Percentiles rank a stretch among this genome's conserved stretches.
phyloP scores from a whole-genome alignment of 805 yeast genomes.

The Pichia nakasei region DNA sequence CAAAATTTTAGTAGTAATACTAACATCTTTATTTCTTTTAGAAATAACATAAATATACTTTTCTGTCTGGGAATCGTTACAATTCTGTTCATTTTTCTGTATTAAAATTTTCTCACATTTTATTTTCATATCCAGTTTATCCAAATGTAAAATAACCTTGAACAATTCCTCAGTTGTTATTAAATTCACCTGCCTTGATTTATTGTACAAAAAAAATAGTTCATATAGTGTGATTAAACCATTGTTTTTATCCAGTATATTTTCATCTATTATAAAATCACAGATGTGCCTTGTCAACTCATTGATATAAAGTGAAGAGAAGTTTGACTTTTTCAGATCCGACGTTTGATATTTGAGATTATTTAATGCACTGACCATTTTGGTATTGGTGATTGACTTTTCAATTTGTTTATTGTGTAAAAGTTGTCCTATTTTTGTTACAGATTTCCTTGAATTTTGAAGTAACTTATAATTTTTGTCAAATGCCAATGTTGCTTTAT shows the following conservation, averaged over 20 bases:
- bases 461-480: conserved; percentile 20
- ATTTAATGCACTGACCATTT: conserved; percentile 16
- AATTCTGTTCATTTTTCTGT: too few species aligned
- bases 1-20: conserved; percentile 18
- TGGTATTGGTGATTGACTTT: conserved; percentile 14
- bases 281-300: conserved; percentile 76
- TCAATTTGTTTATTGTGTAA: conserved; percentile 22
- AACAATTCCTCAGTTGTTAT: conserved; percentile 62
- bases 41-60: conserved; percentile 21
- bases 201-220: conserved; percentile 53
- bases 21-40: conserved; percentile 16
- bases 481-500: conserved; percentile 10
- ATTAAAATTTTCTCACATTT: neutral
- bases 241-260: conserved; percentile 40
- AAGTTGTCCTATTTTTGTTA: conserved; percentile 21
- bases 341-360: conserved; percentile 11
- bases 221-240: conserved; percentile 57
- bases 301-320: conserved; percentile 29
- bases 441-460: conserved; percentile 23
- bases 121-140: conserved; percentile 28
- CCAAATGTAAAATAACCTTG: conserved; percentile 52
- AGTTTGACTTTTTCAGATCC: conserved; percentile 8
- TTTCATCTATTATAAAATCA: conserved; percentile 47
- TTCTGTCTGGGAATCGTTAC: too few species aligned
- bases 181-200: conserved; percentile 56